phyloP scores from a whole-genome alignment of 768 basidiomycete species.

The Boletus reticulatus region DNA sequence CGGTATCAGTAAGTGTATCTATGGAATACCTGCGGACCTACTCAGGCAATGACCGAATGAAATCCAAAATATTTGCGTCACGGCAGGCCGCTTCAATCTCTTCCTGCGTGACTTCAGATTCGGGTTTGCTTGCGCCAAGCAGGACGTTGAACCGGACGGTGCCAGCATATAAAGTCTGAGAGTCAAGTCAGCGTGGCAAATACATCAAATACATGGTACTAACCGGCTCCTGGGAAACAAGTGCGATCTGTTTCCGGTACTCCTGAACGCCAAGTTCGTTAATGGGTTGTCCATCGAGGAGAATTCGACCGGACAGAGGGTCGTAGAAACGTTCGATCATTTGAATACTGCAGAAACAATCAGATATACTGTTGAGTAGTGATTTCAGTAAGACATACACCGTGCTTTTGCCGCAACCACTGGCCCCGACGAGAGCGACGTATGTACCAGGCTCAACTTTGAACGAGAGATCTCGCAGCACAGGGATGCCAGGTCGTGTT shows the following conservation, averaged over 20 bases:
- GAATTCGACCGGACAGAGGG: constrained; percentile 66
- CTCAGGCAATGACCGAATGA: constrained; percentile 82
- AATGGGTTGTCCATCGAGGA: constrained; percentile 74
- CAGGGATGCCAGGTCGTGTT: constrained; percentile 77
- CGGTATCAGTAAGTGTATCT: constrained; percentile 5
- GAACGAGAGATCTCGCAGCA: constrained; percentile 74
- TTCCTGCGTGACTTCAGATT: constrained; percentile 75
- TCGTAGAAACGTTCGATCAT: constrained; percentile 86
- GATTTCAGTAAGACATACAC: constrained; percentile 45
- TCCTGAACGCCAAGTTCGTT: constrained; percentile 77
- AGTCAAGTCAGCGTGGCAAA: not conserved
- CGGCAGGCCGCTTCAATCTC: constrained; percentile 86
- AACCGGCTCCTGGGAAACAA: constrained; percentile 87
- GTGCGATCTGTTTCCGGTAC: constrained; percentile 83
- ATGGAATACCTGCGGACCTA: constrained; percentile 35
- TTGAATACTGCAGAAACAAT: constrained; percentile 56
- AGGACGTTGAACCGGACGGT: constrained; percentile 89
- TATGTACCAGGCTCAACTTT: constrained; percentile 75
- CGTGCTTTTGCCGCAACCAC: constrained; percentile 83
- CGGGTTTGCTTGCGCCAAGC: constrained; percentile 78
- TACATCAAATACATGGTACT: constrained; percentile 6
- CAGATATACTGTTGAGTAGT: not conserved
- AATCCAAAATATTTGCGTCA: constrained; percentile 88
- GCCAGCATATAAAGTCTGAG: constrained; percentile 78
- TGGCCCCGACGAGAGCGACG: constrained; percentile 78